A percentile compares a stretch with the other conserved stretches of the same genome.
Evolutionary conservation across 1,284 basidiomycete genomes (phyloP).

Genomic region (Fomitopsis pinicola): DNA sequence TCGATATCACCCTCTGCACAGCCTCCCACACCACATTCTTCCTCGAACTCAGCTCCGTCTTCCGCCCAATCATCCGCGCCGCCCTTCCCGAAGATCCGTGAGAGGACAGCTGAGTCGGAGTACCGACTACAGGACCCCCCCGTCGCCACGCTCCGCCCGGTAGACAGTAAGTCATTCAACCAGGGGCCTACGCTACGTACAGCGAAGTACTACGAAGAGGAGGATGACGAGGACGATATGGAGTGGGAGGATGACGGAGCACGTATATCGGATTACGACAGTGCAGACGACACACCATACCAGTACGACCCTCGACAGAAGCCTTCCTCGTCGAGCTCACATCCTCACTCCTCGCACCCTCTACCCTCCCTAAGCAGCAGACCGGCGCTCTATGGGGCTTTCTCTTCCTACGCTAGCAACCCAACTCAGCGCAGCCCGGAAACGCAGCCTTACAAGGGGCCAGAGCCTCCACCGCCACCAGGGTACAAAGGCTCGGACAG

Average conservation of each 20-base stretch:
- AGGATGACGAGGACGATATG: constrained; percentile 27
- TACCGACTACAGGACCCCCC: constrained; percentile 8
- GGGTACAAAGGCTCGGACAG: constrained; percentile 1
- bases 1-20: constrained; percentile 8
- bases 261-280: constrained; percentile 39
- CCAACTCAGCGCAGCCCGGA: constrained; percentile 1
- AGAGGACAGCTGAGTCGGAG: constrained; percentile 1
- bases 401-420: constrained; percentile 17
- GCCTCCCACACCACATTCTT: constrained; percentile 5
- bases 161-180: constrained; percentile 28
- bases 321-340: constrained; percentile 21
- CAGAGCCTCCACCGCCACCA: background rate
- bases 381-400: constrained; percentile 22
- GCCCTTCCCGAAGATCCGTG: constrained; percentile 3
- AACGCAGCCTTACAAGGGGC: constrained; percentile 1
- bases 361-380: constrained; percentile 12
- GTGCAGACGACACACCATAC: constrained; percentile 54
- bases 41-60: constrained; percentile 7
- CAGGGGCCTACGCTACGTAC: constrained; percentile 20
- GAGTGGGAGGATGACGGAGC: constrained; percentile 20
- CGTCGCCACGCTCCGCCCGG: constrained; percentile 26
- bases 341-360: constrained; percentile 12
- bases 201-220: constrained; percentile 21
- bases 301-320: constrained; percentile 38
- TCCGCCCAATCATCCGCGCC: background rate